Conservation (phyloP, 2,329 filamentous ascomycete genomes). For the Thielaviopsis euricoi region DNA sequence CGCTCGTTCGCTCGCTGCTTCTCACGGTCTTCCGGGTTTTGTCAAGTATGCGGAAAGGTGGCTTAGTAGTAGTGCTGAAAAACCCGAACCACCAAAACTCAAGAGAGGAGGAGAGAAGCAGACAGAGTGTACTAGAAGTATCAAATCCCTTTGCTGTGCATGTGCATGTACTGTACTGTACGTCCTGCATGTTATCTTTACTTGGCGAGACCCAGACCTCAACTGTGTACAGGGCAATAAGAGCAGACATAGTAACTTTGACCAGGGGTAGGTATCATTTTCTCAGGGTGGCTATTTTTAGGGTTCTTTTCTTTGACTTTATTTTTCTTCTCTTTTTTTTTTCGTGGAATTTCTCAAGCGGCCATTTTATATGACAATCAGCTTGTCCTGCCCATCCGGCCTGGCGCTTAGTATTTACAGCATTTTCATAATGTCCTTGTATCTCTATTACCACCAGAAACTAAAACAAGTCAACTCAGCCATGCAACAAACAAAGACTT, state of each 20-base stretch:
- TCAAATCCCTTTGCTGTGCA: background rate
- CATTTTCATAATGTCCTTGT: background rate
- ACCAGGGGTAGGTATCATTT: background rate
- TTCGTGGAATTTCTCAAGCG: background rate
- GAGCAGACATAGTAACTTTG: too few species aligned
- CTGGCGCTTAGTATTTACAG: background rate
- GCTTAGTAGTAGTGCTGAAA: too few species aligned
- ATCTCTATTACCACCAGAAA: background rate
- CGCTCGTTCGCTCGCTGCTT: too few species aligned
- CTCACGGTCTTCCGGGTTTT: background rate
- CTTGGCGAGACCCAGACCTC: background rate
- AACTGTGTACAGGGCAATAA: background rate
- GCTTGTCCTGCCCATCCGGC: too few species aligned
- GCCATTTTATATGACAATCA: background rate
- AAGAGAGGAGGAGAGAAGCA: too few species aligned
- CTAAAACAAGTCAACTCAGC: too few species aligned
- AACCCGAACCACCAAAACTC: too few species aligned
- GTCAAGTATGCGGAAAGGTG: background rate
- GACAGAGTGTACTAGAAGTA: too few species aligned
- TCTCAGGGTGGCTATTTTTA: background rate
- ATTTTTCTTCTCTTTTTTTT: background rate
- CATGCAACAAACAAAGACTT: too few species aligned
- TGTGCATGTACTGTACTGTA: background rate
- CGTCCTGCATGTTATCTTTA: background rate
- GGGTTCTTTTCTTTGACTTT: background rate